A percentile compares a stretch with the other conserved stretches of the same genome.
Evolutionary conservation across 2,329 filamentous ascomycete species (phyloP).

Genomic region (Hypoxylon sp.): DNA sequence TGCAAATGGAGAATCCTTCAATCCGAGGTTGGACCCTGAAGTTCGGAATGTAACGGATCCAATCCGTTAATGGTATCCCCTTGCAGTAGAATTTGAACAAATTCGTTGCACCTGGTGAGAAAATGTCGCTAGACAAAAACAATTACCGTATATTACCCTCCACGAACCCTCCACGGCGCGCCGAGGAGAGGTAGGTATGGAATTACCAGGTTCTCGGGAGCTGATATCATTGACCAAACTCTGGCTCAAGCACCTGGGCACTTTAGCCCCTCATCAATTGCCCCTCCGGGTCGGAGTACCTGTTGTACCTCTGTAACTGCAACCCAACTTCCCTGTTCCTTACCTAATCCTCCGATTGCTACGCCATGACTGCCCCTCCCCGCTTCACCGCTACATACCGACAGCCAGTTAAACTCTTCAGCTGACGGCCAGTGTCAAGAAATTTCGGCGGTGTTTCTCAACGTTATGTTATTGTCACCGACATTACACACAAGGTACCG

Average conservation of each 20-base stretch:
- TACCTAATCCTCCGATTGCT: constrained; percentile 30
- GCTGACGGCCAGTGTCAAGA: constrained; percentile 19
- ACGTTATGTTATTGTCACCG: too few species aligned
- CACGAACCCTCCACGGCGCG: too few species aligned
- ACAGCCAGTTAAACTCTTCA: constrained; percentile 8
- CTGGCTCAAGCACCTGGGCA: background rate
- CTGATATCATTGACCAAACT: constrained; percentile 18
- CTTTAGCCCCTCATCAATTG: constrained; percentile 30
- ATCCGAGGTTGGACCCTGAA: constrained; percentile 25
- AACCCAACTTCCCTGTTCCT: constrained; percentile 15
- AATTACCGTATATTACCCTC: constrained; percentile 1
- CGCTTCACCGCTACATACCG: constrained; percentile 27
- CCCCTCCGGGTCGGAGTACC: constrained; percentile 31
- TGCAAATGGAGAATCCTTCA: constrained; percentile 8
- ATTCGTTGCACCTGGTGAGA: background rate
- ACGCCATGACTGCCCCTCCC: constrained; percentile 5
- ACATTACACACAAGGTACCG: background rate
- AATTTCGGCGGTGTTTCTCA: too few species aligned
- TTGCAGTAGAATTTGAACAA: constrained; percentile 5
- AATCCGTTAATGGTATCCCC: constrained; percentile 7
- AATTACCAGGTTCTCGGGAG: constrained; percentile 33
- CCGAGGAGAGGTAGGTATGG: constrained; percentile 1
- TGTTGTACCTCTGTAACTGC: constrained; percentile 17
- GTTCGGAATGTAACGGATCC: constrained; percentile 24
- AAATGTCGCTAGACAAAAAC: background rate